phyloP scores from a whole-genome alignment of 306 rosid species.

The Gastrolobium villosum region DNA sequence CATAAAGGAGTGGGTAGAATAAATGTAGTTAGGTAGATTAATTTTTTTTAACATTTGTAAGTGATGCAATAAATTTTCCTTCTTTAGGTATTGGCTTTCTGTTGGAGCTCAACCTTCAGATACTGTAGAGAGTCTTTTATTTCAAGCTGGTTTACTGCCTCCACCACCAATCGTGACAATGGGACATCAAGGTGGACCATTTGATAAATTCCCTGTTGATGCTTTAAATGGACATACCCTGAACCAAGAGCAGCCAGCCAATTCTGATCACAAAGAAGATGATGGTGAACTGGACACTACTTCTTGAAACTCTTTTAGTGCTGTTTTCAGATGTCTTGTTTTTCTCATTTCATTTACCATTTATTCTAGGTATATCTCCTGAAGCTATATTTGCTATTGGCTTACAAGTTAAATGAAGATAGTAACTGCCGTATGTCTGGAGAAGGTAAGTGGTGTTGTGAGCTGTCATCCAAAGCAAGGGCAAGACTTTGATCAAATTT shows the following conservation, averaged over 20 bases:
- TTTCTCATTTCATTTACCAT: constrained; percentile 41
- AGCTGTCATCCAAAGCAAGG: constrained; percentile 38
- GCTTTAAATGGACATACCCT: constrained; percentile 61
- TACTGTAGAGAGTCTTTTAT: constrained; percentile 71
- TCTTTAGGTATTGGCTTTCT: constrained; percentile 88
- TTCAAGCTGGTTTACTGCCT: constrained; percentile 75
- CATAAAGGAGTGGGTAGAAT: too few relatives aligned
- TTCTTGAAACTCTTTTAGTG: constrained; percentile 20
- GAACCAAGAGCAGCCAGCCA: constrained; percentile 56
- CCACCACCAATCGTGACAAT: constrained; percentile 75
- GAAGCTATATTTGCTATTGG: constrained; percentile 58
- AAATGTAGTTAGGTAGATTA: too few relatives aligned
- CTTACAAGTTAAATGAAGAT: constrained; percentile 53
- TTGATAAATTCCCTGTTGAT: constrained; percentile 61
- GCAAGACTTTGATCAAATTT: constrained; percentile 32
- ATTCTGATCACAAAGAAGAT: constrained; percentile 39
- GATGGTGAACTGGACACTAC: constrained; percentile 48
- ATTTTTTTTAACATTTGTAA: too few relatives aligned
- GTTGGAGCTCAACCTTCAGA: constrained; percentile 98
- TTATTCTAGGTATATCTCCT: constrained; percentile 52
- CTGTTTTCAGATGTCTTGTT: background rate
- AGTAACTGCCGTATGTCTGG: constrained; percentile 29
- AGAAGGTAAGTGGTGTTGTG: constrained; percentile 27
- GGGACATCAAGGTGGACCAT: constrained; percentile 74
- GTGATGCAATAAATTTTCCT: background rate